Conservation (phyloP, 23 red algal species). For the Gracilaria gracilis region DNA sequence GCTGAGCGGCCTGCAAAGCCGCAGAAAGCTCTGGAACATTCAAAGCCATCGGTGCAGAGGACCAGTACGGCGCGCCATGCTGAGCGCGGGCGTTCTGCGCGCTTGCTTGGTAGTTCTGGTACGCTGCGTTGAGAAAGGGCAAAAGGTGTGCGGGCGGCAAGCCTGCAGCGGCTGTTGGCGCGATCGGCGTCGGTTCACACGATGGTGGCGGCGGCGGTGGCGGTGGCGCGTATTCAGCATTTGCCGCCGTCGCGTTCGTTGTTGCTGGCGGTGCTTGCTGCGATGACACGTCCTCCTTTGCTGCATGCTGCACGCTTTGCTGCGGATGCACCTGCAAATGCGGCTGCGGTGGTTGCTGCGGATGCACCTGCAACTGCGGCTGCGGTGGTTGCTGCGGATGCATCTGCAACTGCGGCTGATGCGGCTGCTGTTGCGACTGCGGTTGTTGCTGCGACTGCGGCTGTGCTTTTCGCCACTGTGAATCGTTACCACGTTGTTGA, state of each 20-base stretch:
- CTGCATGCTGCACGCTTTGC: constrained; percentile 1
- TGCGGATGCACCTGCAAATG: constrained; percentile 20
- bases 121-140: constrained; percentile 11
- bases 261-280: neutral
- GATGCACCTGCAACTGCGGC: neutral
- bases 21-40: constrained; percentile 10
- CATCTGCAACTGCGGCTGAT: neutral
- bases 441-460: neutral
- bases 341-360: neutral
- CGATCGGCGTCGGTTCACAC: neutral
- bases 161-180: neutral
- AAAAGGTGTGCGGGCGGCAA: constrained; percentile 14
- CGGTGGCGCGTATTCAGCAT: too few relatives aligned
- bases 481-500: neutral
- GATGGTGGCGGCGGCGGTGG: neutral
- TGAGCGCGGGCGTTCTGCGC: neutral
- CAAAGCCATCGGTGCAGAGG: neutral
- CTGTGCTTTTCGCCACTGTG: neutral
- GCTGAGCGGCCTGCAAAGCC: constrained; percentile 18
- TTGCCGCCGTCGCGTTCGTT: neutral
- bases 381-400: neutral
- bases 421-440: neutral
- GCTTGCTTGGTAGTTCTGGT: constrained; percentile 10
- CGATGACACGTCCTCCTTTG: neutral
- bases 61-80: neutral